Conservation (phyloP, 495 filamentous ascomycete genomes). For the Penicillium arizonense region DNA sequence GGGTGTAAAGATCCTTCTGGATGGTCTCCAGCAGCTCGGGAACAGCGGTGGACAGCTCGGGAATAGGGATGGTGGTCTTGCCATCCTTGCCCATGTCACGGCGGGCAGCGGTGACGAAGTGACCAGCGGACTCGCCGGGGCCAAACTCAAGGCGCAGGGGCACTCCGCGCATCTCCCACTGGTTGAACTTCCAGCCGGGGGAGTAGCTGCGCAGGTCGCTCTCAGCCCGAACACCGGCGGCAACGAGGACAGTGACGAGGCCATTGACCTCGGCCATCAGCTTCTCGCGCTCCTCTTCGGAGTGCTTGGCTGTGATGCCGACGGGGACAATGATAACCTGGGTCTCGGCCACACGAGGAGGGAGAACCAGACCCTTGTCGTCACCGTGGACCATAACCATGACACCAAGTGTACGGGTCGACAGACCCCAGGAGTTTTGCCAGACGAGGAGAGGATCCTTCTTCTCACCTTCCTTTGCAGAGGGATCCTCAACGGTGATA, state of each 20-base stretch:
- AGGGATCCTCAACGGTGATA: conserved; percentile 92
- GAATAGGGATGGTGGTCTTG: conserved; percentile 69
- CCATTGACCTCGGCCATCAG: conserved; percentile 70
- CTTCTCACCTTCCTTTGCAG: conserved; percentile 69
- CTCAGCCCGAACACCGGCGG: conserved; percentile 65
- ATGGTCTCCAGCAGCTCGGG: conserved; percentile 84
- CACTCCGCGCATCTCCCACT: conserved; percentile 94
- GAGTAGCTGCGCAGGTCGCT: conserved; percentile 82
- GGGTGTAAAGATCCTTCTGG: conserved; percentile 80
- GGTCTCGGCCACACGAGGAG: conserved; percentile 80
- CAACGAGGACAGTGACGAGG: conserved; percentile 61
- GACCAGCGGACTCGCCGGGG: conserved; percentile 83
- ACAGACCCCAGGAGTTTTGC: conserved; percentile 99
- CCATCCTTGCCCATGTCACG: conserved; percentile 76
- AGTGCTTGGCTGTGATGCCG: conserved; percentile 82
- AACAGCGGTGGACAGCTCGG: conserved; percentile 66
- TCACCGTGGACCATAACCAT: conserved; percentile 98
- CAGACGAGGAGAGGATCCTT: conserved; percentile 74
- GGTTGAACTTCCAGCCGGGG: conserved; percentile 96
- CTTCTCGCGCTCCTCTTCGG: conserved; percentile 68
- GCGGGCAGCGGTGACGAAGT: conserved; percentile 79
- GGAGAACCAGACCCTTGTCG: conserved; percentile 88
- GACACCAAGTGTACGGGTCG: conserved; percentile 91
- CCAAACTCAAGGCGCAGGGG: conserved; percentile 93
- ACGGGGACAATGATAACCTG: conserved; percentile 92